Base-by-base conservation (phyloP, 257 asterid genomes). In the Haberlea rhodopensis region DNA sequence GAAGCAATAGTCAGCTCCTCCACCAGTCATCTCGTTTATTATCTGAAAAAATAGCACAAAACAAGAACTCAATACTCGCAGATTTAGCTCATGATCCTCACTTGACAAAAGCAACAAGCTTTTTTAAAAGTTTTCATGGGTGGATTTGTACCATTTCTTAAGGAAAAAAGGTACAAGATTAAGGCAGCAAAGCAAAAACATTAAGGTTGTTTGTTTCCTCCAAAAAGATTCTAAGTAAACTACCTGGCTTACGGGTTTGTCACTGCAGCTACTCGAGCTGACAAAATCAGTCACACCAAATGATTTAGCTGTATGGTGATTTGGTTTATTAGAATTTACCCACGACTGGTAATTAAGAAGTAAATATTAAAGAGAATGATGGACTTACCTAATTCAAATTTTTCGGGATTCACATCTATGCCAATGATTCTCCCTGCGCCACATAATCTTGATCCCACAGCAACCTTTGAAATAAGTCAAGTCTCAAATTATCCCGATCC, bases 1-100 rank as follows among this genome's bases (percentile, higher is more conserved):
- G 40, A 91, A 91, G 85, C 96, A 84, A 25, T 88, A 86, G 69
- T 91, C 98, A 4, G 96, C 96, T 71, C 96, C 98, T 69, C 91
- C 97, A 61, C 52, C 80, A 8, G 94, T 91, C 95, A 88, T 79
- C 63, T 88, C 95, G 9, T 31, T 73, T 53, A 91, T 75, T 60
- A 86, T 78, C 97, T 87, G 76, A 66, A 57, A 43, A 70, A 57
- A 58, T 21, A 8, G 18, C 62, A 62, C 5, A 9, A 25, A 22
- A n/a, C 25, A 49, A 6, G 13, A 28, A 26, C 9, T 5, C 37
- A 29, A 29, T 29, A 29, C 37, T 34, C 9, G 15, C 43, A 34
- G 15, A 34, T 34, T 8, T 9, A 29, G 54, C 31, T 40, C 34
- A 13, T 29, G 40, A 56, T 43, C 10, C 56, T 40, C 53, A 24